phyloP scores from a whole-genome alignment of 23 red algal genomes.

The Gracilariopsis chorda region DNA sequence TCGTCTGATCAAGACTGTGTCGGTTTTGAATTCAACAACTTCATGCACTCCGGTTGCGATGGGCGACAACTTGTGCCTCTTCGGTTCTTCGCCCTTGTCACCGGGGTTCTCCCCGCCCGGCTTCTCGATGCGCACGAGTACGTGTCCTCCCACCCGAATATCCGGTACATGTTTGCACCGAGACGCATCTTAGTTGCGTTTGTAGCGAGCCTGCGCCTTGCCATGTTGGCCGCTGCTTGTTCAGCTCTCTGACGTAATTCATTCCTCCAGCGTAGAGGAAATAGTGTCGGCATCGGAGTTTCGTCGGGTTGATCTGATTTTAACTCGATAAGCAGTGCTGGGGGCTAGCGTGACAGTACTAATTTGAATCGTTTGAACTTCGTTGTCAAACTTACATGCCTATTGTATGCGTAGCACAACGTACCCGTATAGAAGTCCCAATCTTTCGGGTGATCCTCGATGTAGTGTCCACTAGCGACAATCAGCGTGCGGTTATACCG shows the following conservation, averaged over 20 bases:
- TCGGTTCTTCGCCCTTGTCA: too few relatives aligned
- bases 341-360: not conserved
- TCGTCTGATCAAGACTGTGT: not conserved
- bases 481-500: not conserved
- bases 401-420: slow-evolving; percentile 20
- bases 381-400: not conserved
- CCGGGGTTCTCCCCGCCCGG: too few relatives aligned
- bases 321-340: not conserved
- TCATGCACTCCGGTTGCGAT: not conserved
- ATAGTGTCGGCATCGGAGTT: too few relatives aligned
- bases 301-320: too few relatives aligned
- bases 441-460: not conserved
- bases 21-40: not conserved
- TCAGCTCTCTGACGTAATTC: too few relatives aligned
- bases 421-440: not conserved
- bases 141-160: too few relatives aligned
- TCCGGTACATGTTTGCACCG: too few relatives aligned
- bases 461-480: not conserved
- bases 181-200: too few relatives aligned
- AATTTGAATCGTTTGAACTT: not conserved
- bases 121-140: too few relatives aligned
- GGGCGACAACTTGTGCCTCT: not conserved
- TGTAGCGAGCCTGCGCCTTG: too few relatives aligned
- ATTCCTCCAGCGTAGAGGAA: too few relatives aligned
- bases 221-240: too few relatives aligned